Conservation (phyloP, 1,284 basidiomycete species). For the Kalmanozyma brasiliensis region DNA sequence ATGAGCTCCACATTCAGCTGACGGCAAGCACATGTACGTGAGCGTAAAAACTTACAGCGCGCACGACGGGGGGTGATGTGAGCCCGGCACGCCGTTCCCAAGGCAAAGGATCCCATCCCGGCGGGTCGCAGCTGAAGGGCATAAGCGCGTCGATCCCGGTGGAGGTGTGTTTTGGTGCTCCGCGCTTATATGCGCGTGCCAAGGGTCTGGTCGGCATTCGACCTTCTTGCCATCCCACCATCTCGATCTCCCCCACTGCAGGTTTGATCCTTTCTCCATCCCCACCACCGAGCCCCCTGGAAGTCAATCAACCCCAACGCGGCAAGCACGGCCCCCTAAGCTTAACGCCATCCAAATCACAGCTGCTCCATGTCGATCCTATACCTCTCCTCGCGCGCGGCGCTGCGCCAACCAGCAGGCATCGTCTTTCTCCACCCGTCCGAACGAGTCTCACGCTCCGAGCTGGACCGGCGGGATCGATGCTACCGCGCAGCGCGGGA, state of each 20-base stretch:
- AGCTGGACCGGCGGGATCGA: slow-evolving; percentile 56
- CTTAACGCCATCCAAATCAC: background rate
- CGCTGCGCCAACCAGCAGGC: slow-evolving; percentile 50
- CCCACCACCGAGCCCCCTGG: too few relatives aligned
- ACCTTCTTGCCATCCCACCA: too few relatives aligned
- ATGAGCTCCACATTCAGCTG: too few relatives aligned
- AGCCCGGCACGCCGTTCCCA: too few relatives aligned
- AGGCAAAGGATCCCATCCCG: background rate
- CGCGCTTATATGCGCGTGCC: too few relatives aligned
- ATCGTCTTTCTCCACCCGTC: slow-evolving; percentile 53
- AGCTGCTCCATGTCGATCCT: slow-evolving; percentile 43
- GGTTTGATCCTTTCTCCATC: background rate
- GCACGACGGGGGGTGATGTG: too few relatives aligned
- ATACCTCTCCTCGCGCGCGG: slow-evolving; percentile 29
- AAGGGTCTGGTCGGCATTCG: too few relatives aligned
- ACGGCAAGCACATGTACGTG: too few relatives aligned
- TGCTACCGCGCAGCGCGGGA: slow-evolving; percentile 55
- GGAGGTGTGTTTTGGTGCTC: too few relatives aligned
- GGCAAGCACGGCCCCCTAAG: background rate
- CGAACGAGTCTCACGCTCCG: slow-evolving; percentile 53
- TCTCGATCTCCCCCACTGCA: background rate
- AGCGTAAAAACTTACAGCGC: too few relatives aligned
- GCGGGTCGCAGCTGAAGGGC: background rate
- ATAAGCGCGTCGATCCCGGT: slow-evolving; percentile 18
- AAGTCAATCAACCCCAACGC: too few relatives aligned